Base-by-base conservation (phyloP, 1,284 basidiomycete genomes). In the Cutaneotrichosporon cavernicola region DNA sequence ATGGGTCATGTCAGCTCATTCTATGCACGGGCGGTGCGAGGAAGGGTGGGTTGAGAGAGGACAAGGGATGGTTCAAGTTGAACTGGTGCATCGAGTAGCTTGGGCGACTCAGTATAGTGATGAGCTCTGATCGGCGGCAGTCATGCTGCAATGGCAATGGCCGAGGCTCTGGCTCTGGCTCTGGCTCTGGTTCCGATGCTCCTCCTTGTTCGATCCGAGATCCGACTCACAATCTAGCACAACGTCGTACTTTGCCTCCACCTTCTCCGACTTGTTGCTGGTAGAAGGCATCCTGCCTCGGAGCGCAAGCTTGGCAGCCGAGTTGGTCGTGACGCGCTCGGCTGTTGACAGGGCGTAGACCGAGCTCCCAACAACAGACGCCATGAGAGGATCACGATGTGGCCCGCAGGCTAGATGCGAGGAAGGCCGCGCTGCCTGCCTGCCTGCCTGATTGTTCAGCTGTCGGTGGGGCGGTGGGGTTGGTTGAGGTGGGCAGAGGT, bases 161-260 rank as follows among this genome's bases (percentile, higher is more conserved):
- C 46, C 21, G 57, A 60, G 32, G 50, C 32, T 34, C 56, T 38
- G 21, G 51, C 18, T n/a, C 26, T n/a, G n/a, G n/a, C n/a, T n/a
- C n/a, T n/a, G 32, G 50, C 32, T 34, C 56, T 38, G 21, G 51
- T 30, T n/a, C 26, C 2, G 30, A 1, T 16, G 51, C 30, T 30
- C 22, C 26, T 16, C 22, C 46, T 32, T 31, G 11, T 8, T 22
- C 9, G 21, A 18, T 26, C n/a, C 43, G 30, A 32, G 36, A 26
- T 21, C 11, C 18, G n/a, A 75, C 73, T 72, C 69, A 75, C 73
- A 75, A 38, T 73, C 70, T 11, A 75, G 62, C 5, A 75, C 73
- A 2, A 75, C 73, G 64, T 73, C 72, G 52, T 75, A 75, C 64
- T 72, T 75, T 26, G 71, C 67, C 60, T 75, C 59, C 18, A 64